Base-by-base conservation (phyloP, 1,139 yeast species). In the Sugiyamaella sp. region DNA sequence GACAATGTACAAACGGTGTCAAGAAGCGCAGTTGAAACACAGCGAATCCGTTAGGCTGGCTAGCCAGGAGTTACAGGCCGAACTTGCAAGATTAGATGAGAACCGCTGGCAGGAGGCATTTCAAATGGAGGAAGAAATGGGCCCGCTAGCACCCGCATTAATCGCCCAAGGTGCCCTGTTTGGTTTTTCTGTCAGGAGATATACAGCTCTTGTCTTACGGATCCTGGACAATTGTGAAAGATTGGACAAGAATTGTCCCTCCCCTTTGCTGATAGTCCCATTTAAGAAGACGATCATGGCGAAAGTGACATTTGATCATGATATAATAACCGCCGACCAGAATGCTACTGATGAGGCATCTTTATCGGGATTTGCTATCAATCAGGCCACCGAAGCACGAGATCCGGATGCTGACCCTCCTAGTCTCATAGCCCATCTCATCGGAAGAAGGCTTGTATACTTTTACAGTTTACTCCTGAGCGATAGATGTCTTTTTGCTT, bases 351-450 rank as follows among this genome's bases (percentile, higher is more conserved):
- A 41, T 17, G 38, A 49, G n/a, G 57, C 49, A 2, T 29, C 32
- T 14, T 22, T 46, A 1, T 52, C 59, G 8, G 57, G 55, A 8
- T 56, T 40, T 27, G 21, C n/a, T n/a, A 46, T 53, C 8, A 49
- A 48, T 9, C 17, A 22, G 4, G 38, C 44, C 1, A 59, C 63
- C 0, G 64, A 65, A 43, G 54, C 55, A 2, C 54, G 71, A n/a
- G 60, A 68, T 54, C 72, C 73, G 1, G 73, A 71, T 42, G 65
- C 69, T 9, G 54, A 64, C 0, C 71, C 72, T 2, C 71, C 74
- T 1, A 57, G 66, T 29, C 60, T 53, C 12, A n/a, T 60, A 12
- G 54, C 57, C 22, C 74, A 71, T 49, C 48, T 67, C 6, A 8
- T 64, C 2, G 73, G 73, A 4, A 38, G 42, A 8, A 39, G 49